Conservation (phyloP, 2,329 filamentous ascomycete species). For the Fusarium praegraminearum region DNA sequence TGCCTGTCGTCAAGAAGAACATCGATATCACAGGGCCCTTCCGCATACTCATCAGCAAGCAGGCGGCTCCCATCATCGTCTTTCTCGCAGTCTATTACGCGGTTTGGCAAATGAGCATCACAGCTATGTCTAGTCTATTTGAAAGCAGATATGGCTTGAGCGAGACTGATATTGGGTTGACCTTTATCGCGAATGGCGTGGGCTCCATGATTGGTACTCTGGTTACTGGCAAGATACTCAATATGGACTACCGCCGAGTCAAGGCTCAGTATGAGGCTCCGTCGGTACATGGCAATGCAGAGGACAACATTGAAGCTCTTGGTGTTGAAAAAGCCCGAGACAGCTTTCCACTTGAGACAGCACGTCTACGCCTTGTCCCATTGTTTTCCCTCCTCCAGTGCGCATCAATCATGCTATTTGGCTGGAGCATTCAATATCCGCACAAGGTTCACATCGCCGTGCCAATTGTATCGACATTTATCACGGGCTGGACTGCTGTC, state of each 20-base stretch:
- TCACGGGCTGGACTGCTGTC: slow-evolving; percentile 64
- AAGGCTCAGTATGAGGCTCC: slow-evolving; percentile 41
- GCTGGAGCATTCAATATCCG: slow-evolving; percentile 63
- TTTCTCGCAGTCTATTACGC: slow-evolving; percentile 65
- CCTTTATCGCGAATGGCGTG: slow-evolving; percentile 66
- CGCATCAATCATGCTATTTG: slow-evolving; percentile 61
- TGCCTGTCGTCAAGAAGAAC: slow-evolving; percentile 36
- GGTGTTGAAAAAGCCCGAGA: neutral
- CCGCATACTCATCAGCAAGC: slow-evolving; percentile 59
- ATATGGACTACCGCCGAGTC: slow-evolving; percentile 62
- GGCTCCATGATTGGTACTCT: slow-evolving; percentile 67
- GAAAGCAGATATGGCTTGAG: slow-evolving; percentile 55
- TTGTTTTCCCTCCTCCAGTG: slow-evolving; percentile 60
- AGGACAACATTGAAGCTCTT: fast-evolving
- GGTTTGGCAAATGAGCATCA: slow-evolving; percentile 68
- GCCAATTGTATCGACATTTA: slow-evolving; percentile 63
- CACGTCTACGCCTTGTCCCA: slow-evolving; percentile 62
- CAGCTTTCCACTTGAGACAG: slow-evolving; percentile 62
- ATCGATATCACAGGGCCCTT: slow-evolving; percentile 61
- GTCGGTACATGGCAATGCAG: neutral
- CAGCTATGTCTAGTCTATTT: slow-evolving; percentile 64
- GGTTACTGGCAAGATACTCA: slow-evolving; percentile 63
- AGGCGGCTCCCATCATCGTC: slow-evolving; percentile 58
- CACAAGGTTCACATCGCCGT: slow-evolving; percentile 59
- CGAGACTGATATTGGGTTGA: slow-evolving; percentile 61